These are phyloP conservation scores for Diaporthe vaccinii DNA, from an alignment of 2,329 filamentous ascomycete species.

Conservation along the genomic window DNA sequence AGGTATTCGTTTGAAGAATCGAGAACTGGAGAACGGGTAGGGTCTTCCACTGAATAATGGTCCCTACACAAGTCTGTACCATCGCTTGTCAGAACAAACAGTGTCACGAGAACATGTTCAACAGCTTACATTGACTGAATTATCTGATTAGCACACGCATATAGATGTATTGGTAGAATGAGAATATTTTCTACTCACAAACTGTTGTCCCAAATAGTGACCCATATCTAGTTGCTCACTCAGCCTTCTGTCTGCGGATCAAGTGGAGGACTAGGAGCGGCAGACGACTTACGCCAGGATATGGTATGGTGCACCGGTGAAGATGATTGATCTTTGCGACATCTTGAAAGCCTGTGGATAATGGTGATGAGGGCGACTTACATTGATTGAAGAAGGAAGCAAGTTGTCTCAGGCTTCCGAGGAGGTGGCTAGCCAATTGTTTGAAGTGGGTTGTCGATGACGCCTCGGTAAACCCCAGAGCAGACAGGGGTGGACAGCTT, in stretches of 20 bases:
- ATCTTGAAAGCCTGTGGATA: conserved; percentile 52
- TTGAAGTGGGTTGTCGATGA: conserved; percentile 27
- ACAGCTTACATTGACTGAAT: conserved; percentile 37
- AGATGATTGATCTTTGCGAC: conserved; percentile 64
- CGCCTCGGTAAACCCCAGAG: background rate
- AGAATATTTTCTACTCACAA: conserved; percentile 71
- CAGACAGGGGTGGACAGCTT: background rate
- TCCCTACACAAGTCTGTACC: conserved; percentile 77
- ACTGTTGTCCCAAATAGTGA: conserved; percentile 88
- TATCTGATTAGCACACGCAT: background rate
- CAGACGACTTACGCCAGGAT: conserved; percentile 72
- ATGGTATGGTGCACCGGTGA: conserved; percentile 80
- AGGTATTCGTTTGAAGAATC: conserved; percentile 82
- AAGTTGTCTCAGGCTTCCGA: background rate
- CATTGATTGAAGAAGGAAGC: background rate
- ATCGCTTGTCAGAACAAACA: conserved; percentile 36
- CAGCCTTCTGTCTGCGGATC: background rate
- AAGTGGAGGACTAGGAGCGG: background rate
- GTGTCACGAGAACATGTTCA: background rate
- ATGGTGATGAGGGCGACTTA: background rate
- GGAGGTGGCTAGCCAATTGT: background rate
- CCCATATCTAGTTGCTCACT: conserved; percentile 75
- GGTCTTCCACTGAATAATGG: conserved; percentile 81
- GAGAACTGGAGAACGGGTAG: conserved; percentile 87
- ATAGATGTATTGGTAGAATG: background rate